Percentiles rank a stretch among this genome's conserved stretches.
These are phyloP conservation scores for Xylaria sp. DNA, from an alignment of 2,329 filamentous ascomycete genomes.

Conservation along the genomic window DNA sequence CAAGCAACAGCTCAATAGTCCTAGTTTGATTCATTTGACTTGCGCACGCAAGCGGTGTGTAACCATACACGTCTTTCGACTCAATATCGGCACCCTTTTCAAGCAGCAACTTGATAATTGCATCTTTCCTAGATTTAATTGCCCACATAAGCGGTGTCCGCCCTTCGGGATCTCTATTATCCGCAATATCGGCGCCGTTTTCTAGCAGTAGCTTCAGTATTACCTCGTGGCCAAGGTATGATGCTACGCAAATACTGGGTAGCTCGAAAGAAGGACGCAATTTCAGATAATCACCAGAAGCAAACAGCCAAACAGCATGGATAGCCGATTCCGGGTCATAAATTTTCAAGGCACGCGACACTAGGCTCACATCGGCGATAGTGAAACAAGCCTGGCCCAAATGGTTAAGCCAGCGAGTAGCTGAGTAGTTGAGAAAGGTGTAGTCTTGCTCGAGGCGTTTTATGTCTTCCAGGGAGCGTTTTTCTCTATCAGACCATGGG, in stretches of 20 bases:
- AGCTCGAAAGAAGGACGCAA: too few relatives aligned
- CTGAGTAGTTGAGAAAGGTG: constrained; percentile 7
- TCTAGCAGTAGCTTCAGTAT: constrained; percentile 1
- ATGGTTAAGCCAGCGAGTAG: constrained; percentile 1
- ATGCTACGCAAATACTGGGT: not conserved
- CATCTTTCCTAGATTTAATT: not conserved
- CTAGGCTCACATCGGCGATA: not conserved
- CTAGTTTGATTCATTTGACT: too few relatives aligned
- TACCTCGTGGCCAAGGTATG: not conserved
- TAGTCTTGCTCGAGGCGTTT: not conserved
- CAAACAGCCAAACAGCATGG: too few relatives aligned
- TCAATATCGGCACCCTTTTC: not conserved
- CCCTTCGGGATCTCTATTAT: not conserved
- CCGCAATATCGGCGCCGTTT: not conserved
- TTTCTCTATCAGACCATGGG: too few relatives aligned
- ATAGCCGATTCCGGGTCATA: constrained; percentile 1
- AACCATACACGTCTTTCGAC: not conserved
- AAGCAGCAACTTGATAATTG: not conserved
- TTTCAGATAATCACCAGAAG: too few relatives aligned
- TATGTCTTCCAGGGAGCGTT: not conserved
- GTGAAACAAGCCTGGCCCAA: constrained; percentile 4
- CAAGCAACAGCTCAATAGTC: not conserved
- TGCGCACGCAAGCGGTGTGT: not conserved
- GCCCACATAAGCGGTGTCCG: not conserved
- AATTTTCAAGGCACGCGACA: not conserved